These are phyloP conservation scores for Saturnispora dispora DNA, from an alignment of 805 yeast species.

Conservation along the genomic window DNA sequence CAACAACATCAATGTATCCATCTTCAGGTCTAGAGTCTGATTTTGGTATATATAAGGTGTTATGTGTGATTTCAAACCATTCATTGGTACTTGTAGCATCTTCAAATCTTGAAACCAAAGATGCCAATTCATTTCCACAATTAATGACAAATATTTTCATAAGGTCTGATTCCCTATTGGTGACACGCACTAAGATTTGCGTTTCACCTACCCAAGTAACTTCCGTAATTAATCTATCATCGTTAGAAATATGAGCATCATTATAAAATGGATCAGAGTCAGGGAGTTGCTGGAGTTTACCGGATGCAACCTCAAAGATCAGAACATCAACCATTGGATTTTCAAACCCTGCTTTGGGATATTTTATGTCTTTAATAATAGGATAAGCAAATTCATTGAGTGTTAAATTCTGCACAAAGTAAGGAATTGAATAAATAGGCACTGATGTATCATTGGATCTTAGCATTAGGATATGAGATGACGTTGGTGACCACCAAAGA, in stretches of 20 bases:
- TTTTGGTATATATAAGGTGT: slow-evolving; percentile 49
- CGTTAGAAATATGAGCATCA: slow-evolving; percentile 31
- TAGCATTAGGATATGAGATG: slow-evolving; percentile 53
- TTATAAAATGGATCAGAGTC: slow-evolving; percentile 33
- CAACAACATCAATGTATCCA: slow-evolving; percentile 78
- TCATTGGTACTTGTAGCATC: slow-evolving; percentile 38
- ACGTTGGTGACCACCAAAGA: slow-evolving; percentile 82
- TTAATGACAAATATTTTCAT: slow-evolving; percentile 49
- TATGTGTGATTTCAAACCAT: slow-evolving; percentile 74
- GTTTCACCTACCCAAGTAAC: slow-evolving; percentile 58
- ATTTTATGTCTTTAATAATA: slow-evolving; percentile 49
- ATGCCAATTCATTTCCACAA: slow-evolving; percentile 26
- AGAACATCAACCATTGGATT: slow-evolving; percentile 60
- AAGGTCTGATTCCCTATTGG: slow-evolving; percentile 60
- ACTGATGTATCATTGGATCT: slow-evolving; percentile 68
- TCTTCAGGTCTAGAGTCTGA: slow-evolving; percentile 39
- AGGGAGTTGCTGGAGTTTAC: slow-evolving; percentile 17
- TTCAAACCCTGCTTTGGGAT: slow-evolving; percentile 76
- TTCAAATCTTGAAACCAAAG: slow-evolving; percentile 40
- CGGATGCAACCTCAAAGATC: slow-evolving; percentile 32
- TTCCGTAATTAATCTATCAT: slow-evolving; percentile 51
- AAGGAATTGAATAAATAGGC: slow-evolving; percentile 64
- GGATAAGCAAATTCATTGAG: slow-evolving; percentile 41
- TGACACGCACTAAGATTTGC: slow-evolving; percentile 44
- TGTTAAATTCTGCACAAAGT: slow-evolving; percentile 48